phyloP scores from a whole-genome alignment of 192 early-diverging fungal genomes.

The Coemansia erecta region DNA sequence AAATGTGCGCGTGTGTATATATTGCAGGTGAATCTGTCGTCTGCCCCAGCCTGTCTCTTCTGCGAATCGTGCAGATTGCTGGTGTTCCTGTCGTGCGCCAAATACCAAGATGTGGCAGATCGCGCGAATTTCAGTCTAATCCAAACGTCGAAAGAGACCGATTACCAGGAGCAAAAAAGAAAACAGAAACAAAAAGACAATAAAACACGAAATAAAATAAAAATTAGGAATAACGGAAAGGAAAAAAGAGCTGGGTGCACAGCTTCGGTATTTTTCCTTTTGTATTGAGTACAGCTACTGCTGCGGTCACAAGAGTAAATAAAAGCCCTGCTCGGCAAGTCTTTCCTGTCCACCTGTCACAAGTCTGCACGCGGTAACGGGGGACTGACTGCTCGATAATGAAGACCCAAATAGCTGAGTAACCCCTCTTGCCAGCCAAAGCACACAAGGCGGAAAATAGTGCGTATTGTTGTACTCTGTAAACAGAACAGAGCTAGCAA shows the following conservation, averaged over 20 bases:
- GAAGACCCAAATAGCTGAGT: too few species aligned
- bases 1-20: not conserved
- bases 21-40: not conserved
- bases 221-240: not conserved
- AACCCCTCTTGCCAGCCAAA: too few species aligned
- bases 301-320: not conserved
- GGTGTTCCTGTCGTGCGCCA: too few species aligned
- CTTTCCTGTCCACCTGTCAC: too few species aligned
- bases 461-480: too few species aligned
- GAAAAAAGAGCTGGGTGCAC: not conserved
- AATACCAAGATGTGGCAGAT: conserved; percentile 3
- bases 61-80: too few species aligned
- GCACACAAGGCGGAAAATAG: too few species aligned
- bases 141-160: not conserved
- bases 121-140: not conserved
- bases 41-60: too few species aligned
- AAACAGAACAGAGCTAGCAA: too few species aligned
- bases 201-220: conserved; percentile 7
- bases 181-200: not conserved
- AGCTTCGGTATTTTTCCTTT: not conserved
- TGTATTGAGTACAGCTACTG: not conserved
- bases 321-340: too few species aligned
- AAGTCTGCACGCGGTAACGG: too few species aligned
- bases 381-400: too few species aligned
- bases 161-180: not conserved